Percentiles rank a stretch among this genome's conserved stretches.
Evolutionary conservation across 768 basidiomycete species (phyloP).

Genomic region (Cantharellus anzutake): DNA sequence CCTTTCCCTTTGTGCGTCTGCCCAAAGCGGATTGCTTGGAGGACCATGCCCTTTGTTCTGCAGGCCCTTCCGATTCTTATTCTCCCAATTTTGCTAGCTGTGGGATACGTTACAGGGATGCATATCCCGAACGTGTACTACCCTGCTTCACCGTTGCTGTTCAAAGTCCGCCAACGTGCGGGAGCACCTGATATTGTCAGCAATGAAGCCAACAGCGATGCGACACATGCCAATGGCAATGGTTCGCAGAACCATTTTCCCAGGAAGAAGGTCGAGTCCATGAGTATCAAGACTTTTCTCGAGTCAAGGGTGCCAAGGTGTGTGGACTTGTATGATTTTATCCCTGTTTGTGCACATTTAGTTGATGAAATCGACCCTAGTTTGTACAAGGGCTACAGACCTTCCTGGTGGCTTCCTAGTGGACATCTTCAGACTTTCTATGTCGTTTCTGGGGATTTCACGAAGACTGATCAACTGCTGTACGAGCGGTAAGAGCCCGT

Average conservation of each 20-base stretch:
- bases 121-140: background rate
- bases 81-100: background rate
- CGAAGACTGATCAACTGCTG: constrained; percentile 20
- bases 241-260: background rate
- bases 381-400: constrained; percentile 11
- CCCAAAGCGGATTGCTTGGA: too few species aligned
- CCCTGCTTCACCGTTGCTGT: background rate
- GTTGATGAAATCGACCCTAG: background rate
- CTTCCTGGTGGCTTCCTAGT: constrained; percentile 20
- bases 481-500: constrained; percentile 16
- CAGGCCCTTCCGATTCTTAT: background rate
- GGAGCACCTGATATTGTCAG: background rate
- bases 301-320: constrained; percentile 11
- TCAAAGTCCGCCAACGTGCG: background rate
- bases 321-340: background rate
- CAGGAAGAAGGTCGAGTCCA: background rate
- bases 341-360: background rate
- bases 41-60: background rate
- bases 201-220: background rate
- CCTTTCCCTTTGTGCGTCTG: too few species aligned
- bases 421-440: constrained; percentile 24
- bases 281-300: constrained; percentile 8
- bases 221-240: background rate
- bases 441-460: constrained; percentile 20
- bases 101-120: background rate